These are phyloP conservation scores for Leptographium radiaticola DNA, from an alignment of 2,329 filamentous ascomycete genomes.

Conservation along the genomic window DNA sequence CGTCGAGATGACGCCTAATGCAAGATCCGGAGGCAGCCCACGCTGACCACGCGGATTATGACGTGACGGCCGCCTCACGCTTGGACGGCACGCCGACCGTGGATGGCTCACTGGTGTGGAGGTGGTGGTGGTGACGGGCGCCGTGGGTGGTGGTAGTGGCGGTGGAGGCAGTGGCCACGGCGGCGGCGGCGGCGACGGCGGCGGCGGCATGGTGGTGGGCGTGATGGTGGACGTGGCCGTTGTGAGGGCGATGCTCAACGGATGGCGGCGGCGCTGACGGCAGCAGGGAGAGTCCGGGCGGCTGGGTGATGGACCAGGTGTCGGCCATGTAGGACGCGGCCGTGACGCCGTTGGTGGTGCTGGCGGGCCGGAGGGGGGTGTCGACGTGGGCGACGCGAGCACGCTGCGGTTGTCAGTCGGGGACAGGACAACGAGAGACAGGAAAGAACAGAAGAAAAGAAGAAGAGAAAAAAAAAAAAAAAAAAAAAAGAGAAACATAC, in stretches of 20 bases:
- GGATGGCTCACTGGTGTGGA: neutral
- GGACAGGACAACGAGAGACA: neutral
- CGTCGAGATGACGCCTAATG: neutral
- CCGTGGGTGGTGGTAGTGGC: neutral
- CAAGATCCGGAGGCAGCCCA: neutral
- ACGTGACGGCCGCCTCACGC: neutral
- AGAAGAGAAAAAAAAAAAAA: neutral
- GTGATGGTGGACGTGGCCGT: neutral
- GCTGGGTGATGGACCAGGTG: conserved; percentile 86
- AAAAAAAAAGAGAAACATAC: conserved; percentile 32
- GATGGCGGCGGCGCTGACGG: neutral
- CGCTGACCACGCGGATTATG: neutral
- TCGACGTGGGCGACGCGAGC: too few relatives aligned
- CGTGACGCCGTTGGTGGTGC: neutral
- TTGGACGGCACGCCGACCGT: neutral
- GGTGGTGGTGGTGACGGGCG: neutral
- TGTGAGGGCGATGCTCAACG: neutral
- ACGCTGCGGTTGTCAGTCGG: neutral
- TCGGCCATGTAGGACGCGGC: conserved; percentile 69
- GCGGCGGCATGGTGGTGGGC: neutral
- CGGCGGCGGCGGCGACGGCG: neutral
- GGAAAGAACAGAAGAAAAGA: neutral
- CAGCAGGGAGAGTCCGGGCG: conserved; percentile 35
- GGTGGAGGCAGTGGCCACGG: neutral
- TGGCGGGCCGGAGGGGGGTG: too few relatives aligned